Evolutionary conservation across 225 moss, liverwort and hornwort species (phyloP).

Genomic region (Thuidium tamariscinum): DNA sequence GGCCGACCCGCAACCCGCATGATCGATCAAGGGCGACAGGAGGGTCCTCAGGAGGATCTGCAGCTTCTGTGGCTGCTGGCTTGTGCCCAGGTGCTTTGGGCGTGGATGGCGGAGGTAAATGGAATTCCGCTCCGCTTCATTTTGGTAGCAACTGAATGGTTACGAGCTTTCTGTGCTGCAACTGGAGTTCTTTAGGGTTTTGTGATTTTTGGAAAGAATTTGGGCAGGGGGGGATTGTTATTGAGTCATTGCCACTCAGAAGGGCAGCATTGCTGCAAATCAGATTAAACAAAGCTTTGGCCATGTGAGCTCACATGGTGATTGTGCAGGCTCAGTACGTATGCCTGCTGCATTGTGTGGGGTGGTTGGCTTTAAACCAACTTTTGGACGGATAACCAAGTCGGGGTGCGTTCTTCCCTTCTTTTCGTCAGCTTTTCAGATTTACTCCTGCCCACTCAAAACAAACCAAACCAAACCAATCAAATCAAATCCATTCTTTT

Average conservation of each 20-base stretch:
- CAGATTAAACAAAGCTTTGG: neutral
- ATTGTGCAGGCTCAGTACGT: slow-evolving; percentile 6
- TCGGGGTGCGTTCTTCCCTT: neutral
- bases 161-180: neutral
- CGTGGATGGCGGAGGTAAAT: slow-evolving; percentile 69
- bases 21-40: slow-evolving; percentile 39
- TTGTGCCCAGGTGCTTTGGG: slow-evolving; percentile 71
- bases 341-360: slow-evolving; percentile 69
- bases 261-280: neutral
- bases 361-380: slow-evolving; percentile 60
- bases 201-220: neutral
- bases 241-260: neutral
- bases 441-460: neutral
- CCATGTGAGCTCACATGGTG: neutral
- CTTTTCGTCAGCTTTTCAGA: neutral
- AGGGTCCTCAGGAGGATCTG: slow-evolving; percentile 81
- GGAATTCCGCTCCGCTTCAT: neutral
- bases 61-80: slow-evolving; percentile 55
- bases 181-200: neutral
- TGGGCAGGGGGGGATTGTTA: neutral
- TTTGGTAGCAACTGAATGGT: neutral
- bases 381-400: slow-evolving; percentile 54
- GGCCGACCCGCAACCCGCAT: slow-evolving; percentile 45
- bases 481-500: neutral
- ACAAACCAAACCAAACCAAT: neutral